A percentile compares a stretch with the other conserved stretches of the same genome.
Evolutionary conservation across 2,329 filamentous ascomycete genomes (phyloP).

Genomic region (Ceratocystiopsis minuta): DNA sequence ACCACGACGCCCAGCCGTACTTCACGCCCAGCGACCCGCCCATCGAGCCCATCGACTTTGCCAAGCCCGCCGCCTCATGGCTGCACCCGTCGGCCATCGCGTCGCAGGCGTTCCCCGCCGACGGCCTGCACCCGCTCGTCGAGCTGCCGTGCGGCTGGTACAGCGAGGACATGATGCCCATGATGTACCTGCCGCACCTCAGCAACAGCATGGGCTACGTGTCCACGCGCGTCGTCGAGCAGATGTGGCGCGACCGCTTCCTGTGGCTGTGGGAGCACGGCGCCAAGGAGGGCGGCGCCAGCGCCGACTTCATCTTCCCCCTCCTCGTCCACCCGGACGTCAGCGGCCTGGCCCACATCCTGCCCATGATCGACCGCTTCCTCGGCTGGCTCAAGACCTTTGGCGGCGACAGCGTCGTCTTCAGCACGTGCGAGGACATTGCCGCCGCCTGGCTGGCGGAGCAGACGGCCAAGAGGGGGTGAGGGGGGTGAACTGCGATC

Average conservation of each 20-base stretch:
- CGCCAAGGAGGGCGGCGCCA: constrained; percentile 21
- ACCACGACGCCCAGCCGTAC: constrained; percentile 47
- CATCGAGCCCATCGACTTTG: constrained; percentile 51
- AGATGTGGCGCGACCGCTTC: constrained; percentile 48
- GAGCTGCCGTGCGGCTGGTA: constrained; percentile 49
- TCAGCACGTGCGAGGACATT: constrained; percentile 23
- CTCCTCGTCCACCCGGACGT: constrained; percentile 59
- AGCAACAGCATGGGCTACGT: constrained; percentile 44
- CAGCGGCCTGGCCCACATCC: constrained; percentile 41
- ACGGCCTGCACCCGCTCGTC: constrained; percentile 38
- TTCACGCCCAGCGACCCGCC: constrained; percentile 42
- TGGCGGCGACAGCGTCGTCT: constrained; percentile 24
- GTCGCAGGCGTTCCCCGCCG: constrained; percentile 18
- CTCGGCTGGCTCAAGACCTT: constrained; percentile 30
- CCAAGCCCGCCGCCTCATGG: constrained; percentile 40
- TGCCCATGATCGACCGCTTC: constrained; percentile 29
- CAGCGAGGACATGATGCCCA: constrained; percentile 43
- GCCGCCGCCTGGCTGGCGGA: constrained; percentile 20
- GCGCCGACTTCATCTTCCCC: constrained; percentile 59
- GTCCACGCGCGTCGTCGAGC: constrained; percentile 35
- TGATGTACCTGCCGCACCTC: constrained; percentile 50
- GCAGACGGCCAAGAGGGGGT: constrained; percentile 3
- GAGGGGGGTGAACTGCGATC: no score
- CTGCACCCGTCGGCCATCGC: constrained; percentile 39
- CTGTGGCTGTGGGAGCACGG: constrained; percentile 26